Evolutionary conservation across 371 early-diverging fungal genomes (phyloP), one percentile per base, ranked within the genome.

Genomic region (Mucor sp.): DNA sequence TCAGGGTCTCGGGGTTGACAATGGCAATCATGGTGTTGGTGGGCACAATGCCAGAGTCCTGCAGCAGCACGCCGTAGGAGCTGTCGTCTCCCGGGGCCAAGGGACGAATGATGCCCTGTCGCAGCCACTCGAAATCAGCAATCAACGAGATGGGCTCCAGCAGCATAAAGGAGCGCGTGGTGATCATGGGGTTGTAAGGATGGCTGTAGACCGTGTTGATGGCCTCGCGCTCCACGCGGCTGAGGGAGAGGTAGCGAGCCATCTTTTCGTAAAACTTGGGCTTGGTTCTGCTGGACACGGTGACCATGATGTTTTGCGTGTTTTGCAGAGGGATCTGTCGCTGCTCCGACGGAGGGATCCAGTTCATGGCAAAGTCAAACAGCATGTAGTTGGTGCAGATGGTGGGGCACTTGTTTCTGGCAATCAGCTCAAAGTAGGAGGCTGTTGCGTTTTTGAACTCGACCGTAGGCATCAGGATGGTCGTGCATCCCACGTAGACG

Each of bases 11-110:
- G 0, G 94, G 93, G 60, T 93, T 86, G 43, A 93, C 92, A 50
- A 94, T 91, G 27, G 93, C 94, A n/a, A 93, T 86, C 77, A 91
- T 90, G 0, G 94, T 91, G 69, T 89, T 87, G 62, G 88, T 86
- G 3, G 87, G 80, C 0, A 91, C 90, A 58, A 85, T 91, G 66
- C 94, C 93, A 28, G 89, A 87, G 69, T 94, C 94, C 66, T 92
- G 91, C n/a, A 94, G 68, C 55, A 86, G 69, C 21, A 93, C 65
- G 6, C 82, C 85, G 58, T 59, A 58, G 2, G 75, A 79, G 6
- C 76, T 69, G 32, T 87, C 85, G 30, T 89, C 82, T 35, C 71
- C 72, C 32, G 82, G 83, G 4, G 73, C 74, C 58, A 88, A 66
- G 6, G 88, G 82, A 25, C 82, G 79, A 8, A 92, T 81, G 35